phyloP scores from a whole-genome alignment of 306 rosid species.

The Carpinus viminea region DNA sequence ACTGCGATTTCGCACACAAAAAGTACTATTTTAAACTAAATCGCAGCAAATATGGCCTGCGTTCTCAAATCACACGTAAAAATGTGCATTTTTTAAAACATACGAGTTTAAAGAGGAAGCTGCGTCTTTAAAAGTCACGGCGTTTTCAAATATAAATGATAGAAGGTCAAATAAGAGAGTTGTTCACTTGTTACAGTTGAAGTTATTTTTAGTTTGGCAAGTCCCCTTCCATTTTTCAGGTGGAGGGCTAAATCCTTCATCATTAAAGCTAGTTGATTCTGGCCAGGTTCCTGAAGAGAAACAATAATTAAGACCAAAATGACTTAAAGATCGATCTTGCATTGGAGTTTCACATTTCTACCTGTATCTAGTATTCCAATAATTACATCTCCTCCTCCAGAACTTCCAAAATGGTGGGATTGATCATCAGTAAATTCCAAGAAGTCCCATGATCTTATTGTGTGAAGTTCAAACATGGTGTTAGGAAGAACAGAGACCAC shows the following conservation, averaged over 20 bases:
- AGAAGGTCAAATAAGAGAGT: too few relatives aligned
- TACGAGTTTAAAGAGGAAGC: too few relatives aligned
- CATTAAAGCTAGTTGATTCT: conserved; percentile 25
- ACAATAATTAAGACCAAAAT: neutral
- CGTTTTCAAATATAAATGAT: too few relatives aligned
- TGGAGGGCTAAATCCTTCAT: conserved; percentile 24
- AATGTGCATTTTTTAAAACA: too few relatives aligned
- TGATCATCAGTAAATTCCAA: neutral
- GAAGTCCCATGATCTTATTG: conserved; percentile 34
- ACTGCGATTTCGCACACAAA: too few relatives aligned
- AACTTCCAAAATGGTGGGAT: neutral
- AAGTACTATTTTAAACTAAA: too few relatives aligned
- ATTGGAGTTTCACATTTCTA: neutral
- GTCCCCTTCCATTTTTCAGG: conserved; percentile 20
- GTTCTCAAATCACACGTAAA: too few relatives aligned
- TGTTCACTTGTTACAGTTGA: conserved; percentile 30
- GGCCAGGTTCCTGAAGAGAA: conserved; percentile 13
- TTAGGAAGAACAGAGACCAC: conserved; percentile 14
- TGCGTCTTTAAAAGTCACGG: too few relatives aligned
- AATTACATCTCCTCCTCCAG: neutral
- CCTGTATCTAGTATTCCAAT: conserved; percentile 25
- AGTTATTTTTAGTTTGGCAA: neutral
- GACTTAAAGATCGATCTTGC: too few relatives aligned
- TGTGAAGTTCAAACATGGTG: conserved; percentile 14
- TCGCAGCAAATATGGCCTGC: too few relatives aligned